phyloP scores from a whole-genome alignment of 2,329 filamentous ascomycete genomes.

The Fusarium fracticaudum region DNA sequence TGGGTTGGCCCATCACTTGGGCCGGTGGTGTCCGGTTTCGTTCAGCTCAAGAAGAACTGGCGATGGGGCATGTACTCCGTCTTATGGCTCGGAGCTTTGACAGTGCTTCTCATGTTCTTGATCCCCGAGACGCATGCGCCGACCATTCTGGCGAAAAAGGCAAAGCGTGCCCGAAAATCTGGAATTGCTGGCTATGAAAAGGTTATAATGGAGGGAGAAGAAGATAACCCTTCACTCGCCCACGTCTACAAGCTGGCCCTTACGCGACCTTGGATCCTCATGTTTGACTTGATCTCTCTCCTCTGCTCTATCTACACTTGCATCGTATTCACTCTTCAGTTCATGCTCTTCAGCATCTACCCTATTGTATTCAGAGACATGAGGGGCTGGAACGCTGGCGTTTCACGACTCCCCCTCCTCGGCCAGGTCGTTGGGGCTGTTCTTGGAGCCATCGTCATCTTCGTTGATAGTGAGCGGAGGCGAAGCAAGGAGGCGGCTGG shows the following conservation, averaged over 20 bases:
- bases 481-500: conserved; percentile 51
- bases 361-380: conserved; percentile 63
- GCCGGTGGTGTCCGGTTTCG: conserved; percentile 65
- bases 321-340: conserved; percentile 62
- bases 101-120: conserved; percentile 60
- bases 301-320: conserved; percentile 62
- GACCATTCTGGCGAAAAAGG: conserved; percentile 63
- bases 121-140: conserved; percentile 67
- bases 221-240: conserved; percentile 51
- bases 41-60: conserved; percentile 65
- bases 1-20: conserved; percentile 64
- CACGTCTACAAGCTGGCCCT: conserved; percentile 62
- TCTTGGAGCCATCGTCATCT: conserved; percentile 54
- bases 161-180: conserved; percentile 58
- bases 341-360: conserved; percentile 69
- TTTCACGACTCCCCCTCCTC: conserved; percentile 61
- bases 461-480: conserved; percentile 51
- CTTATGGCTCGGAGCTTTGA: conserved; percentile 54
- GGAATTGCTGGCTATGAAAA: conserved; percentile 62
- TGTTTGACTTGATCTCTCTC: conserved; percentile 64
- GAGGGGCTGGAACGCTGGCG: conserved; percentile 63
- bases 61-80: conserved; percentile 62
- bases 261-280: conserved; percentile 62
- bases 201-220: conserved; percentile 60
- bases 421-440: conserved; percentile 60